These are phyloP conservation scores for Cerrena zonata DNA, from an alignment of 1,284 basidiomycete genomes.

Conservation along the genomic window DNA sequence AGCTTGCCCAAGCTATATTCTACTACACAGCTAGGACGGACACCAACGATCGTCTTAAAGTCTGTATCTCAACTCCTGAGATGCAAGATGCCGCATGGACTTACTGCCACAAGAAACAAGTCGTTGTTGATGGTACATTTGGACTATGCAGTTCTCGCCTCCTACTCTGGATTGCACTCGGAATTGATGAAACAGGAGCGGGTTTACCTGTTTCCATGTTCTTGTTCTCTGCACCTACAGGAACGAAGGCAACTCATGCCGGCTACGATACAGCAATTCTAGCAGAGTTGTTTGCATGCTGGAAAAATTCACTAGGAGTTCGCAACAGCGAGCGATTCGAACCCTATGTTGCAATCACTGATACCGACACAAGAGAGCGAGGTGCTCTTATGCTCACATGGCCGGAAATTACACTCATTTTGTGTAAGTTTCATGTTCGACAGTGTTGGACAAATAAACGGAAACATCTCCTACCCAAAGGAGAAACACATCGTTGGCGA, in stretches of 20 bases:
- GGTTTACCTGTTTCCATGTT: conserved; percentile 32
- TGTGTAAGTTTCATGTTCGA: conserved; percentile 37
- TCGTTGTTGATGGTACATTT: conserved; percentile 37
- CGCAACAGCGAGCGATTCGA: conserved; percentile 19
- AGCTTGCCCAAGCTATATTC: conserved; percentile 22
- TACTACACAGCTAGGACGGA: conserved; percentile 19
- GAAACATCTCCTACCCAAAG: conserved; percentile 12
- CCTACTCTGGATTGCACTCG: conserved; percentile 34
- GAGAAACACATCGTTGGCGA: background rate
- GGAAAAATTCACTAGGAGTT: conserved; percentile 16
- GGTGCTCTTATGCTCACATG: conserved; percentile 27
- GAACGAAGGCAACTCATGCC: conserved; percentile 25
- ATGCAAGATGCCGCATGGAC: conserved; percentile 33
- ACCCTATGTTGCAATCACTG: conserved; percentile 29
- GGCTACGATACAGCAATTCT: conserved; percentile 32
- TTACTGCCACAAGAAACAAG: conserved; percentile 27
- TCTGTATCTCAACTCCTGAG: conserved; percentile 27
- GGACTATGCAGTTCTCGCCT: conserved; percentile 28
- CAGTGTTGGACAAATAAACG: conserved; percentile 35
- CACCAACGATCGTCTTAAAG: conserved; percentile 20
- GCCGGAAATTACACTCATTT: conserved; percentile 26
- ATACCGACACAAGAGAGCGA: conserved; percentile 33
- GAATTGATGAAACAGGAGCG: conserved; percentile 22
- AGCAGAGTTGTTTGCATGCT: conserved; percentile 22
- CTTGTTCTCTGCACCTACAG: conserved; percentile 33